phyloP scores from a whole-genome alignment of 2,329 filamentous ascomycete genomes.

The Dothistroma septosporum region DNA sequence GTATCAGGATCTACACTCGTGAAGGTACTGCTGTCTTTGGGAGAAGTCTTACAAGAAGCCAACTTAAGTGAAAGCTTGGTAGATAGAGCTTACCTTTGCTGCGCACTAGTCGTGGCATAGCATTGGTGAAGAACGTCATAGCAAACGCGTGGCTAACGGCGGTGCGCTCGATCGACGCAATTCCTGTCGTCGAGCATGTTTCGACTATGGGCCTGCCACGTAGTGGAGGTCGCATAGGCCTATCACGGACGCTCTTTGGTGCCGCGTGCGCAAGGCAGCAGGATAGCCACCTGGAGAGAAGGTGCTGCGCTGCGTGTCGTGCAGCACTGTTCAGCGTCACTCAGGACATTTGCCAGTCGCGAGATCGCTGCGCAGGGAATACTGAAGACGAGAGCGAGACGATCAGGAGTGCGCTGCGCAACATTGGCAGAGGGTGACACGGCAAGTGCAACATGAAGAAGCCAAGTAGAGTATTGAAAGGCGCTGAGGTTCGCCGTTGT shows the following conservation, averaged over 20 bases:
- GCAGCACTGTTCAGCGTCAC: background rate
- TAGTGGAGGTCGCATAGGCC: background rate
- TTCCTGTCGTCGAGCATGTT: background rate
- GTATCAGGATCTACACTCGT: background rate
- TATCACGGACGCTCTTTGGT: background rate
- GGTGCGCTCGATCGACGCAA: background rate
- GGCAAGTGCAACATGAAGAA: background rate
- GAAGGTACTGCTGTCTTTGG: background rate
- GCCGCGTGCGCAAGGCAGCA: background rate
- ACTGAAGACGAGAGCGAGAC: background rate
- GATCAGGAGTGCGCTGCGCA: background rate
- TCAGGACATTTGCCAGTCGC: background rate
- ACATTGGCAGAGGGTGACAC: background rate
- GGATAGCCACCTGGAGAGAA: background rate
- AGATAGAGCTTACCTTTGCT: background rate
- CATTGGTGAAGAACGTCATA: background rate
- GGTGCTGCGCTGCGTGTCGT: background rate
- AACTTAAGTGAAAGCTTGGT: slow-evolving; percentile 1
- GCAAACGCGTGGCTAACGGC: background rate
- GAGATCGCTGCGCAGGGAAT: background rate
- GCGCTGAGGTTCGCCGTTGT: background rate
- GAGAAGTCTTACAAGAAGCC: background rate
- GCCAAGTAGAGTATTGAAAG: background rate
- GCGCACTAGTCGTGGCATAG: background rate
- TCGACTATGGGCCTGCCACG: background rate